Evolutionary conservation across 2,329 filamentous ascomycete genomes (phyloP).

Genomic region (Epichloe amarillans): DNA sequence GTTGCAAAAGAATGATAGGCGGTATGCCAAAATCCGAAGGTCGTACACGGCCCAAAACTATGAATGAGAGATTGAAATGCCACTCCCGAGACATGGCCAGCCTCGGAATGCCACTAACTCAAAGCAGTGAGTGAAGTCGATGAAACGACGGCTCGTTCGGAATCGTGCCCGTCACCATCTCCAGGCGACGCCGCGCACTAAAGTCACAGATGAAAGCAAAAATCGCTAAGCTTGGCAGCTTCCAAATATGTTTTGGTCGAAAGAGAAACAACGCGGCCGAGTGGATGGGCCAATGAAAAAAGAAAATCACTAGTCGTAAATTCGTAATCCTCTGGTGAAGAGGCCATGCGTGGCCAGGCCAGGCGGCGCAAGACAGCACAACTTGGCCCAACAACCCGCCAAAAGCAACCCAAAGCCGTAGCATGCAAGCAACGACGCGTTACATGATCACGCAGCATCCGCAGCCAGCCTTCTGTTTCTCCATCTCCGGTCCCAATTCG

Average conservation of each 20-base stretch:
- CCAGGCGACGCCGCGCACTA: background rate
- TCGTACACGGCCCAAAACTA: background rate
- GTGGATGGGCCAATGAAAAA: background rate
- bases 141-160: background rate
- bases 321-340: constrained; percentile 13
- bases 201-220: constrained; percentile 1
- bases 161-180: background rate
- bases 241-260: background rate
- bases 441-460: constrained; percentile 40
- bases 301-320: constrained; percentile 4
- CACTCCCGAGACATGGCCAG: background rate
- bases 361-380: background rate
- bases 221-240: constrained; percentile 4
- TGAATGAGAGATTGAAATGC: background rate
- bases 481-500: constrained; percentile 13
- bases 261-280: background rate
- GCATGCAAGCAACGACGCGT: constrained; percentile 1
- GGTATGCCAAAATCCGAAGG: background rate
- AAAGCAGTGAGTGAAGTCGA: background rate
- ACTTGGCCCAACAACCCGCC: background rate
- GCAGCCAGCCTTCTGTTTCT: constrained; percentile 27
- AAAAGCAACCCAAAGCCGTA: background rate
- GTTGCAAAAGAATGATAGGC: background rate
- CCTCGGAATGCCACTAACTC: background rate
- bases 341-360: background rate